Conservation (phyloP, 2,329 filamentous ascomycete genomes). For the Dactylellina haptotyla region DNA sequence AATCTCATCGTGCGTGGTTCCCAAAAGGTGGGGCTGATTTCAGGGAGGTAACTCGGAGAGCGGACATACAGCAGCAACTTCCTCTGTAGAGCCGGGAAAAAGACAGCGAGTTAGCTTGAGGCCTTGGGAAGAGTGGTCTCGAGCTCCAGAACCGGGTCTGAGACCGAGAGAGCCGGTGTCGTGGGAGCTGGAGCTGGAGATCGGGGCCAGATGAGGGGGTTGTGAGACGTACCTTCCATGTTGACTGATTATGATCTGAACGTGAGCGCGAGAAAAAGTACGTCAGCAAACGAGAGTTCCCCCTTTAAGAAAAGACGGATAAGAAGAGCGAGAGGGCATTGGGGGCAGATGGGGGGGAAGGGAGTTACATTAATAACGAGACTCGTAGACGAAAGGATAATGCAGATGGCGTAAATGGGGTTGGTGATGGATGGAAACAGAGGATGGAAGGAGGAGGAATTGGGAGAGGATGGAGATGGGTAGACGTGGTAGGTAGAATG, state of each 20-base stretch:
- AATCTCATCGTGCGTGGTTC: conserved; percentile 49
- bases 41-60: conserved; percentile 46
- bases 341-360: conserved; percentile 56
- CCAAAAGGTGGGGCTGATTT: conserved; percentile 44
- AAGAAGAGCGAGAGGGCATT: conserved; percentile 55
- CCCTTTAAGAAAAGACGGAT: conserved; percentile 12
- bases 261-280: conserved; percentile 46
- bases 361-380: conserved; percentile 51
- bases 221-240: conserved; percentile 73
- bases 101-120: conserved; percentile 63
- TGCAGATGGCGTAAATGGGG: conserved; percentile 59
- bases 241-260: conserved; percentile 62
- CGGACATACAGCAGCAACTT: conserved; percentile 81
- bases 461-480: conserved; percentile 62
- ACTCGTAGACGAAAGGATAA: conserved; percentile 43
- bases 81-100: conserved; percentile 74
- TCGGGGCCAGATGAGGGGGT: conserved; percentile 55
- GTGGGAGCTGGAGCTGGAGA: conserved; percentile 35
- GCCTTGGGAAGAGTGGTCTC: conserved; percentile 31
- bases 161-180: conserved; percentile 49
- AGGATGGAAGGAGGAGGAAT: conserved; percentile 61
- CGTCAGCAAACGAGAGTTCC: conserved; percentile 43
- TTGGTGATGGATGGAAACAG: too few species aligned
- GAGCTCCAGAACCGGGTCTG: conserved; percentile 20
- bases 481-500: conserved; percentile 30